Evolutionary conservation across 257 asterid genomes (phyloP), one percentile per base, ranked within the genome.

Genomic region (Cordia subcordata): DNA sequence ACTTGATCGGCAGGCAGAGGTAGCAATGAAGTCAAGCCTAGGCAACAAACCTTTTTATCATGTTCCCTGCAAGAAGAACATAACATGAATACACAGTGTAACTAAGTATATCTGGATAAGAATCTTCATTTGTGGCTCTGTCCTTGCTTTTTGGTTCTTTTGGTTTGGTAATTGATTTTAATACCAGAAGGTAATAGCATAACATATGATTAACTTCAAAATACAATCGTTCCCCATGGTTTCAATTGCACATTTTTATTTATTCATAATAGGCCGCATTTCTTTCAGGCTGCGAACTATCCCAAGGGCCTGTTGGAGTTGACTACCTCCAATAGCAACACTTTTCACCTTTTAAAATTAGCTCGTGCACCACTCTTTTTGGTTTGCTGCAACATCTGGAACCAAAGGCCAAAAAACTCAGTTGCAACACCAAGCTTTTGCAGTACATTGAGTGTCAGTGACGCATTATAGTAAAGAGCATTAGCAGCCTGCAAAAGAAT

Each of bases 351-450:
- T 71, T 84, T 93, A 68, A 93, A 93, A 75, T 93, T 82, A 19
- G 79, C 82, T 10, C 83, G 92, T 0, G 33, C 79, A 47, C 99
- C 99, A 69, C 86, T 86, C 68, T 79, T 86, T 72, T 82, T 89
- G 33, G 90, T 89, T 74, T 93, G 92, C 57, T 84, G 94, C 75
- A 93, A 70, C 97, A 93, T 81, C 64, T 86, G 94, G 79, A 93
- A 93, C 99, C 99, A 93, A 60, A 89, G 96, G 80, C 67, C 81
- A 75, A 93, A 93, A 60, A 93, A 81, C 67, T 93, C 94, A n/a
- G 97, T 77, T 62, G 95, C 93, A 57, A 86, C 84, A 69, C 85
- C 87, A 57, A 89, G 97, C 83, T 85, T 89, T 75, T 93, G 99
- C 68, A 93, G 71, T 68, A 89, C 77, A 75, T 37, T 81, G 64